Conservation (phyloP, 495 filamentous ascomycete genomes). For the Usnea hakonensis region DNA sequence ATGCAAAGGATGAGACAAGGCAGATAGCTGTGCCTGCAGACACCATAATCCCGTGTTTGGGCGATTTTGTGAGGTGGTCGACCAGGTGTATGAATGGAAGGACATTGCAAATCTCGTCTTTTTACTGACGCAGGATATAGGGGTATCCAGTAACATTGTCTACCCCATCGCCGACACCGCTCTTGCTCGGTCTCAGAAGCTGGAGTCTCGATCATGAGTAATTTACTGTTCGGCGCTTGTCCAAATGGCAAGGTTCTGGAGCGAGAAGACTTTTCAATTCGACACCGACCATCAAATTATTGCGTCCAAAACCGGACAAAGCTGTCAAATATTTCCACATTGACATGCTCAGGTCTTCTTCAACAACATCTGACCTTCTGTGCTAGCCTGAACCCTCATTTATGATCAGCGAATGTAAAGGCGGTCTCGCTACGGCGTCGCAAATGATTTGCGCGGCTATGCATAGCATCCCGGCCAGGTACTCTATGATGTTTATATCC, state of each 20-base stretch:
- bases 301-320: neutral
- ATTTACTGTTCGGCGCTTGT: neutral
- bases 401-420: neutral
- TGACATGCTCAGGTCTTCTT: neutral
- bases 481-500: too few species aligned
- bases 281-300: too few species aligned
- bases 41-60: neutral
- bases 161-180: neutral
- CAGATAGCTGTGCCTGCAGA: neutral
- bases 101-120: neutral
- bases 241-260: neutral
- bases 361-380: neutral
- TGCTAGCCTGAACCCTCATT: neutral
- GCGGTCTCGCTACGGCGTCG: neutral
- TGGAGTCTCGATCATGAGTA: neutral
- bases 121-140: neutral
- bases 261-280: too few species aligned
- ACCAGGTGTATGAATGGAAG: neutral
- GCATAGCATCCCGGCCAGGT: neutral
- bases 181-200: neutral
- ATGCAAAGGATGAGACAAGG: neutral
- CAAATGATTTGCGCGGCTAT: conserved; percentile 12
- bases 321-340: neutral
- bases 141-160: neutral
- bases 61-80: neutral